These are phyloP conservation scores for Malassezia sympodialis DNA, from an alignment of 1,284 basidiomycete species.

Conservation along the genomic window DNA sequence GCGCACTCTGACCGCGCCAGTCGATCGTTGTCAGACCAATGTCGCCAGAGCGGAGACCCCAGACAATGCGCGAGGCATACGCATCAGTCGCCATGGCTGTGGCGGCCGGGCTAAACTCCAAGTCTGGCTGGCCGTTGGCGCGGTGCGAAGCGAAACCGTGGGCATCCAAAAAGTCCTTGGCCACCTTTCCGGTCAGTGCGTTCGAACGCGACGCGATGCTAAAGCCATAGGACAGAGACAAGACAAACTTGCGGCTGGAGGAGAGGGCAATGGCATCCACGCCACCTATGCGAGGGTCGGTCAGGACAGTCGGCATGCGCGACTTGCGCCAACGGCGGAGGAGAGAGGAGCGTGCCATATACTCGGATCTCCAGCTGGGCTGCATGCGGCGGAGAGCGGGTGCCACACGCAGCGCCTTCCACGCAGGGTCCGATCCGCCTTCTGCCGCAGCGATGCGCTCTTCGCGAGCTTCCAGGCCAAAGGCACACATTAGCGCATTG, in stretches of 20 bases:
- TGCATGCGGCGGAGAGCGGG: constrained; percentile 55
- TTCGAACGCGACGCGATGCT: constrained; percentile 66
- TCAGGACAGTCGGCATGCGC: constrained; percentile 54
- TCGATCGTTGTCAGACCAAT: constrained; percentile 56
- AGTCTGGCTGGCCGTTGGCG: constrained; percentile 65
- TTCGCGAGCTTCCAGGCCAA: constrained; percentile 58
- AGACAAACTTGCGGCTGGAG: constrained; percentile 55
- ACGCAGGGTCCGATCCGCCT: constrained; percentile 17
- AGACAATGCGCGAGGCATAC: constrained; percentile 60
- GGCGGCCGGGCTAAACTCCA: constrained; percentile 63
- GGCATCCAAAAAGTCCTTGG: constrained; percentile 64
- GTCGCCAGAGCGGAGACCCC: constrained; percentile 66
- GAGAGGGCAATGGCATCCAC: constrained; percentile 47
- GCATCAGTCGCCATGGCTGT: constrained; percentile 56
- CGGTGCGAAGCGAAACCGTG: constrained; percentile 56
- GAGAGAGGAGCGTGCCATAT: constrained; percentile 28
- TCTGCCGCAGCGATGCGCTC: constrained; percentile 48
- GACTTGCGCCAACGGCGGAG: constrained; percentile 60
- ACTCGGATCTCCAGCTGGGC: constrained; percentile 36
- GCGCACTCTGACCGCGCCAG: constrained; percentile 36
- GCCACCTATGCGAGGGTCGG: constrained; percentile 32
- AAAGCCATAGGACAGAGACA: constrained; percentile 61
- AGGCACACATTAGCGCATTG: constrained; percentile 64
- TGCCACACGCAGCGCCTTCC: constrained; percentile 21
- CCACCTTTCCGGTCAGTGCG: constrained; percentile 58